Percentiles rank a stretch among this genome's conserved stretches.
phyloP scores from a whole-genome alignment of 2,329 filamentous ascomycete genomes.

The Xylariomycetidae sp. region DNA sequence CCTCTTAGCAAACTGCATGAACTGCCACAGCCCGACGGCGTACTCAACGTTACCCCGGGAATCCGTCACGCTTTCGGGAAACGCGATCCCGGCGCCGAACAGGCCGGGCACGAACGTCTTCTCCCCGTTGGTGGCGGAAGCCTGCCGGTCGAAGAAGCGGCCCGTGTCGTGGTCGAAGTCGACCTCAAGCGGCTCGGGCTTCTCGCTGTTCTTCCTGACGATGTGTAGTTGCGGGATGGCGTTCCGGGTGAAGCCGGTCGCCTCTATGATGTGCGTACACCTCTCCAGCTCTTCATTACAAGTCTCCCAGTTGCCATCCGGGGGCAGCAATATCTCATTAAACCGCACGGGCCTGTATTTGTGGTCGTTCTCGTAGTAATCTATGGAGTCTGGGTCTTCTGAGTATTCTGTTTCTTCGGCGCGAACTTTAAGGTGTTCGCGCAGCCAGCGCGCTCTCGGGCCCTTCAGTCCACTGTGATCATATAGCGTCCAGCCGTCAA shows the following conservation, averaged over 20 bases:
- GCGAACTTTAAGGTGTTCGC: slow-evolving; percentile 50
- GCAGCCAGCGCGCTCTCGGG: slow-evolving; percentile 54
- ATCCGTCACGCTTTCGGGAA: slow-evolving; percentile 56
- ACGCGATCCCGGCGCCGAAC: slow-evolving; percentile 60
- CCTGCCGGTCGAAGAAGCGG: slow-evolving; percentile 43
- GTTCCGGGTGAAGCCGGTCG: slow-evolving; percentile 52
- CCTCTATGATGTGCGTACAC: slow-evolving; percentile 52
- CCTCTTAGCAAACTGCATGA: slow-evolving; percentile 57
- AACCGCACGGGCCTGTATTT: slow-evolving; percentile 37
- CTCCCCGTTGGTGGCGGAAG: too few relatives aligned
- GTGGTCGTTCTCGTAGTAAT: slow-evolving; percentile 36
- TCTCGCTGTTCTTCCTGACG: slow-evolving; percentile 26
- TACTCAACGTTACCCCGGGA: slow-evolving; percentile 57
- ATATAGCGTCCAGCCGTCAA: slow-evolving; percentile 59
- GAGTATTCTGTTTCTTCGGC: slow-evolving; percentile 44
- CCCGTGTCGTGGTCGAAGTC: slow-evolving; percentile 34
- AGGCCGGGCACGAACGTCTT: slow-evolving; percentile 41
- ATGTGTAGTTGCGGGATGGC: slow-evolving; percentile 41
- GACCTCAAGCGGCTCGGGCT: slow-evolving; percentile 9
- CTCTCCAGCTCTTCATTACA: slow-evolving; percentile 43
- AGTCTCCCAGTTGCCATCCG: too few relatives aligned
- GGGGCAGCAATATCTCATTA: too few relatives aligned
- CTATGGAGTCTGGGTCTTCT: slow-evolving; percentile 39
- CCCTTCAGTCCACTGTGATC: slow-evolving; percentile 65
- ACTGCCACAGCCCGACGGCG: slow-evolving; percentile 61